These are phyloP conservation scores for Blastocystis sp. DNA, from an alignment of 352 stramenopile species.

Conservation along the genomic window DNA sequence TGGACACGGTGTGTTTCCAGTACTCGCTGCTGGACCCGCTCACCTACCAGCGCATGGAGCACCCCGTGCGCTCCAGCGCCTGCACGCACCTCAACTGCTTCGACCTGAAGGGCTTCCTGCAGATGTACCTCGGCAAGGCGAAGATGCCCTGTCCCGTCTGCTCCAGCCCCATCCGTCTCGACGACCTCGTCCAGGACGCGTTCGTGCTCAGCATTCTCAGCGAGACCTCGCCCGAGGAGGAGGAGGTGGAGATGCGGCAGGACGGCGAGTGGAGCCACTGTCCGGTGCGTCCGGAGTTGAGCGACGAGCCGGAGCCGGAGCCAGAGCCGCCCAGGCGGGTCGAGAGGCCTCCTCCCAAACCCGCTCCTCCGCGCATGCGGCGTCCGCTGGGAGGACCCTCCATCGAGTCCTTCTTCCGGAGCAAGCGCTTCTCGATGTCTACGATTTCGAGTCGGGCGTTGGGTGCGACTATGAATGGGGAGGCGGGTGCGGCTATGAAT, in stretches of 20 bases:
- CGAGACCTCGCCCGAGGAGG: background rate
- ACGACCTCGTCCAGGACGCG: background rate
- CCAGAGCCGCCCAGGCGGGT: no score
- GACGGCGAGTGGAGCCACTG: background rate
- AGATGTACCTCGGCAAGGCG: background rate
- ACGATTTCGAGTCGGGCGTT: no score
- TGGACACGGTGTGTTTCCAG: background rate
- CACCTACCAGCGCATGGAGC: background rate
- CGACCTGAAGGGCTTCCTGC: background rate
- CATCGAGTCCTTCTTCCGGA: background rate
- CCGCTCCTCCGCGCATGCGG: no score
- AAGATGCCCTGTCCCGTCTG: slow-evolving; percentile 11
- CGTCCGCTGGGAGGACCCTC: no score
- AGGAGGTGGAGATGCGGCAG: background rate
- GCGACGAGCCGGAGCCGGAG: no score
- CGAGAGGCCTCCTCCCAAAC: no score
- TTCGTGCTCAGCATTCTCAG: background rate
- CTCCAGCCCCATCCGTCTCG: background rate
- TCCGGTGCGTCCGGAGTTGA: no score
- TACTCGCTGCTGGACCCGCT: slow-evolving; percentile 22
- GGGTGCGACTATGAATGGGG: no score
- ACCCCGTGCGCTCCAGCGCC: background rate
- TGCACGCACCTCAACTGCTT: slow-evolving; percentile 28
- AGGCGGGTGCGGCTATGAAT: background rate
- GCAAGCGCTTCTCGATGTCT: no score